A percentile compares a stretch with the other conserved stretches of the same genome.
These are phyloP conservation scores for Dichomitus squalens DNA, from an alignment of 1,284 basidiomycete genomes.

Conservation along the genomic window DNA sequence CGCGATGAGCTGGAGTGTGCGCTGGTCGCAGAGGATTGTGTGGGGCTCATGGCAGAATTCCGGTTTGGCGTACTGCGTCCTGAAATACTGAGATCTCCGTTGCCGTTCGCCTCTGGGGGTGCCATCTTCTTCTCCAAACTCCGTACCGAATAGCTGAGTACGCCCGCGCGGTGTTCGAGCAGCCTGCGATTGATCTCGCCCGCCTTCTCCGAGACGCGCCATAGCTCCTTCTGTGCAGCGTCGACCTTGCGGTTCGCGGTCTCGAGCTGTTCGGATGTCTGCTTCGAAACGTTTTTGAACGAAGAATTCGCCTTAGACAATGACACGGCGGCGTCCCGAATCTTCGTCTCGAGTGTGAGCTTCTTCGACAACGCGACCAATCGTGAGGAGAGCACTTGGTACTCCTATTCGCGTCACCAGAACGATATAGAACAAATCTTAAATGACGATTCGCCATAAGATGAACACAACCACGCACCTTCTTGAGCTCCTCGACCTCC, in stretches of 20 bases:
- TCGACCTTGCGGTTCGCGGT: conserved; percentile 69
- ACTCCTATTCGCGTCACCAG: conserved; percentile 51
- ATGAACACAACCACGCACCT: conserved; percentile 50
- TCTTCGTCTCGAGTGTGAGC: conserved; percentile 74
- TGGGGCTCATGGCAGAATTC: conserved; percentile 54
- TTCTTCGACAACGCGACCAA: conserved; percentile 67
- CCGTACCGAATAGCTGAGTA: conserved; percentile 71
- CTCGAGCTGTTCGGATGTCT: conserved; percentile 72
- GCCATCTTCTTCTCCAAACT: conserved; percentile 64
- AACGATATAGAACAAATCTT: not conserved
- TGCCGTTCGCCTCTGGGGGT: conserved; percentile 29
- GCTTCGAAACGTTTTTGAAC: conserved; percentile 61
- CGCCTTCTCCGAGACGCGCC: conserved; percentile 61
- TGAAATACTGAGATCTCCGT: conserved; percentile 40
- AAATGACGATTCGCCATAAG: not conserved
- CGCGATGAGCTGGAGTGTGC: conserved; percentile 39
- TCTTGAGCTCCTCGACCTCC: conserved; percentile 90
- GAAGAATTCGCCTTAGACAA: conserved; percentile 67
- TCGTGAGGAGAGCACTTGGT: conserved; percentile 65
- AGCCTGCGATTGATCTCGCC: conserved; percentile 62
- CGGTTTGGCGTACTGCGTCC: conserved; percentile 56
- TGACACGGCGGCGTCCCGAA: conserved; percentile 76
- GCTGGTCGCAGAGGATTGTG: conserved; percentile 48
- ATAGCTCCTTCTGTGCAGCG: conserved; percentile 67
- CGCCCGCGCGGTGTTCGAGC: conserved; percentile 77